Conservation (phyloP, 2,329 filamentous ascomycete species). For the Dryadomyces sulphureus region DNA sequence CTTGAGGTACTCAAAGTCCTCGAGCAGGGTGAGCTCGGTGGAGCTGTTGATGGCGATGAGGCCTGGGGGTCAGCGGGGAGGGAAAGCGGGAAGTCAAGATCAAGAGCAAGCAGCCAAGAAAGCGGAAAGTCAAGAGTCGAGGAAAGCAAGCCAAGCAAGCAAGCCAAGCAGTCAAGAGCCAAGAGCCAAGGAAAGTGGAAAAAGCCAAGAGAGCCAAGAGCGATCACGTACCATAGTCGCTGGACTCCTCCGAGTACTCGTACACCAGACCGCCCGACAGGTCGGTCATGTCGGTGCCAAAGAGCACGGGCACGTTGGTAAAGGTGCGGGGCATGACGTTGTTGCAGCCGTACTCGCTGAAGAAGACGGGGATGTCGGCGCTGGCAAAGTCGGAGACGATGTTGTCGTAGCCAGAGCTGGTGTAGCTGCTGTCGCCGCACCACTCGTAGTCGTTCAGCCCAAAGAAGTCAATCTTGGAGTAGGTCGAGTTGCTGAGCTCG, state of each 20-base stretch:
- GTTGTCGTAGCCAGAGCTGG: slow-evolving; percentile 35
- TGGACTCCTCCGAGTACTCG: slow-evolving; percentile 55
- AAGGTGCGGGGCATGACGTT: slow-evolving; percentile 49
- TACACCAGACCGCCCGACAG: slow-evolving; percentile 62
- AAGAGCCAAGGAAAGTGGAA: too few species aligned
- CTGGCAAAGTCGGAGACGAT: slow-evolving; percentile 48
- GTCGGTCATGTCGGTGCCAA: slow-evolving; percentile 48
- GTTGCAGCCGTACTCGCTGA: slow-evolving; percentile 66
- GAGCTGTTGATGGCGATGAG: slow-evolving; percentile 4
- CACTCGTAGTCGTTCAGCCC: slow-evolving; percentile 62
- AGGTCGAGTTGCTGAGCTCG: slow-evolving; percentile 37
- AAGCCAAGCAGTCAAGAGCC: too few species aligned
- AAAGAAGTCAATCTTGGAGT: slow-evolving; percentile 52
- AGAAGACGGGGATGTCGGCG: slow-evolving; percentile 57
- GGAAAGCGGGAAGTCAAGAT: too few species aligned
- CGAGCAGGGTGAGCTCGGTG: slow-evolving; percentile 2
- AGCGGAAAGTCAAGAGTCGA: too few species aligned
- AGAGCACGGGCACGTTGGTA: slow-evolving; percentile 56
- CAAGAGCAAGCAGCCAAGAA: too few species aligned
- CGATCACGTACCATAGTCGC: slow-evolving; percentile 43
- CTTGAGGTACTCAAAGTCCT: slow-evolving; percentile 1
- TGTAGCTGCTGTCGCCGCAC: slow-evolving; percentile 39
- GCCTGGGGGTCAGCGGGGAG: too few species aligned
- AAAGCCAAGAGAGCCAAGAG: too few species aligned
- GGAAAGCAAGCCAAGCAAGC: too few species aligned